phyloP scores from a whole-genome alignment of 805 yeast species.

The Ogataea glucozyma region DNA sequence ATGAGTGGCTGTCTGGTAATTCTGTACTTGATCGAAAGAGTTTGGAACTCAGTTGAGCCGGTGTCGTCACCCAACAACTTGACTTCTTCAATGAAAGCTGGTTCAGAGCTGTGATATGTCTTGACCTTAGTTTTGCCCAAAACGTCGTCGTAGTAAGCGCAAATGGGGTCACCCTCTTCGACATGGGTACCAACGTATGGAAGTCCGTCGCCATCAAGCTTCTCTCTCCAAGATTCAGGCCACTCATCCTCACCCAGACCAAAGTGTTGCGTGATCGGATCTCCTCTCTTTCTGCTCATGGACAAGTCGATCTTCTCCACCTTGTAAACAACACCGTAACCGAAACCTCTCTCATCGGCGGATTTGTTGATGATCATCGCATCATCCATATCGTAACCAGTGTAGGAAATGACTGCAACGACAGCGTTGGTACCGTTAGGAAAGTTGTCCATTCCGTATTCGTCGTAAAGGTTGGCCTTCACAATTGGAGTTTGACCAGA shows the following conservation, averaged over 20 bases:
- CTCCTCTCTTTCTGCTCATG: constrained; percentile 80
- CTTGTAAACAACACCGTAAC: constrained; percentile 94
- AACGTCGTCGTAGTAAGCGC: constrained; percentile 89
- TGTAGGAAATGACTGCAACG: constrained; percentile 97
- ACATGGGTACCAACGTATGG: constrained; percentile 86
- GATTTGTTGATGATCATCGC: constrained; percentile 98
- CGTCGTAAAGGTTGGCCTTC: constrained; percentile 88
- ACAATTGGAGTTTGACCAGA: constrained; percentile 97
- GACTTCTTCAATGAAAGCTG: constrained; percentile 94
- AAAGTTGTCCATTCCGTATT: constrained; percentile 96
- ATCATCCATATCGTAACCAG: constrained; percentile 99
- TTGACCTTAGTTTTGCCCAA: constrained; percentile 87
- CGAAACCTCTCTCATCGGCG: constrained; percentile 97
- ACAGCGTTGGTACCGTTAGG: constrained; percentile 99
- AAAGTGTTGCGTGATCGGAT: constrained; percentile 89
- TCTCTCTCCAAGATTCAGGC: constrained; percentile 89
- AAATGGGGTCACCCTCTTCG: constrained; percentile 94
- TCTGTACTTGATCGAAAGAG: constrained; percentile 83
- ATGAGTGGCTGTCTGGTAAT: constrained; percentile 89
- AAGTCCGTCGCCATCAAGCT: constrained; percentile 88
- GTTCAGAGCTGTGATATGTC: constrained; percentile 90
- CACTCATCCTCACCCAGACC: constrained; percentile 93
- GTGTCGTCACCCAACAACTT: constrained; percentile 85
- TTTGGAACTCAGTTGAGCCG: constrained; percentile 77
- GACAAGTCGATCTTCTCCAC: constrained; percentile 88